Conservation (phyloP, 441 rosid genomes). For the Corymbia citriodora region DNA sequence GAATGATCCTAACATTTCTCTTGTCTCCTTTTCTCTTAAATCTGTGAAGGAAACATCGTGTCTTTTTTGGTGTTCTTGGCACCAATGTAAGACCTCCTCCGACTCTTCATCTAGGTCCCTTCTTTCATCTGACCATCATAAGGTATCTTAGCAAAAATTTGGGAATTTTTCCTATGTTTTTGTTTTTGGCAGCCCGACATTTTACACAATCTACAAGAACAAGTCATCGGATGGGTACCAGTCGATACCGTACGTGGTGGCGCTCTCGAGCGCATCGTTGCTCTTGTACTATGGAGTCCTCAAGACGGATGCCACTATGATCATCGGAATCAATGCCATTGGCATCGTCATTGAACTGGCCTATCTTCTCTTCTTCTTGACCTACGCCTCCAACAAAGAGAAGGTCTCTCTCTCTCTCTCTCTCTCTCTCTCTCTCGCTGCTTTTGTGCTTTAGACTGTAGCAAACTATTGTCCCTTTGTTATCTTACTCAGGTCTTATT, state of each 20-base stretch:
- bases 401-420: conserved; percentile 30
- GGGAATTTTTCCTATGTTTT: background rate
- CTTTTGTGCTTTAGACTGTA: background rate
- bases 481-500: background rate
- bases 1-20: background rate
- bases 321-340: conserved; percentile 53
- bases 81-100: conserved; percentile 46
- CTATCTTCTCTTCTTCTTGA: conserved; percentile 42
- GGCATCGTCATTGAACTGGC: conserved; percentile 49
- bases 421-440: background rate
- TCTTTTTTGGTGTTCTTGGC: conserved; percentile 68
- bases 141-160: background rate
- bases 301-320: conserved; percentile 39
- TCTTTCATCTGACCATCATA: background rate
- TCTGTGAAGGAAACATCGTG: conserved; percentile 42
- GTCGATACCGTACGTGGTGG: conserved; percentile 60
- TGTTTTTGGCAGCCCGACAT: conserved; percentile 49
- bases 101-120: background rate
- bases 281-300: conserved; percentile 57
- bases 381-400: conserved; percentile 43
- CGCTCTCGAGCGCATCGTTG: conserved; percentile 52
- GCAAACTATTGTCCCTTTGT: background rate
- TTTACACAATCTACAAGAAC: conserved; percentile 48
- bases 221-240: conserved; percentile 69
- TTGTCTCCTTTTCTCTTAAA: background rate